A percentile compares a stretch with the other conserved stretches of the same genome.
phyloP scores from a whole-genome alignment of 2,329 filamentous ascomycete genomes.

The Fusarium begoniae region DNA sequence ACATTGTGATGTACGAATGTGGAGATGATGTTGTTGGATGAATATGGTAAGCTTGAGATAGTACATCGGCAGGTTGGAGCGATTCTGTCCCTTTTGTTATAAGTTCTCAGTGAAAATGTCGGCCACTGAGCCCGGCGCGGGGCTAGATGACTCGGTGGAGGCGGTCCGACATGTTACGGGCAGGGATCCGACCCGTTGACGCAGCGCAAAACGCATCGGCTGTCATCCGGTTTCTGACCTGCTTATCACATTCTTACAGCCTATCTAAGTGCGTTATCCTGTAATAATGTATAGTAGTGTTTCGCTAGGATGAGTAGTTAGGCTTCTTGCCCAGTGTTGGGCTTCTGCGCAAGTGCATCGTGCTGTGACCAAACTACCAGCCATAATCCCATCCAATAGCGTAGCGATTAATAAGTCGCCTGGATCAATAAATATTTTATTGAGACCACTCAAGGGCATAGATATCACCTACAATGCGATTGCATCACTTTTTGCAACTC shows the following conservation, averaged over 20 bases:
- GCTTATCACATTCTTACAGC: background rate
- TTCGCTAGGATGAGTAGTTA: background rate
- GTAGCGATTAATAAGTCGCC: background rate
- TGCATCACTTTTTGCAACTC: background rate
- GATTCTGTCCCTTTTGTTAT: background rate
- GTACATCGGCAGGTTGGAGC: background rate
- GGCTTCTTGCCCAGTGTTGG: background rate
- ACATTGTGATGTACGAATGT: background rate
- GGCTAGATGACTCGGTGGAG: background rate
- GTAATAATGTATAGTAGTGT: background rate
- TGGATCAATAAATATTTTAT: fast-evolving
- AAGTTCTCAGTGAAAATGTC: background rate
- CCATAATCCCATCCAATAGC: background rate
- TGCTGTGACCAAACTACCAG: background rate
- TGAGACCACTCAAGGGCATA: too few species aligned
- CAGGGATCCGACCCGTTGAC: background rate
- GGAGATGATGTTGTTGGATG: background rate
- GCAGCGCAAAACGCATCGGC: background rate
- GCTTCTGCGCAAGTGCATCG: background rate
- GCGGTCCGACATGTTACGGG: background rate
- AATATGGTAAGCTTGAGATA: background rate
- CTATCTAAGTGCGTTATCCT: fast-evolving
- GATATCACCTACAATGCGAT: fast-evolving
- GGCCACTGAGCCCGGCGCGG: background rate
- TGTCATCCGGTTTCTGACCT: background rate